Conservation (phyloP, 1,139 yeast genomes). For the Yamadazyma friedrichii region DNA sequence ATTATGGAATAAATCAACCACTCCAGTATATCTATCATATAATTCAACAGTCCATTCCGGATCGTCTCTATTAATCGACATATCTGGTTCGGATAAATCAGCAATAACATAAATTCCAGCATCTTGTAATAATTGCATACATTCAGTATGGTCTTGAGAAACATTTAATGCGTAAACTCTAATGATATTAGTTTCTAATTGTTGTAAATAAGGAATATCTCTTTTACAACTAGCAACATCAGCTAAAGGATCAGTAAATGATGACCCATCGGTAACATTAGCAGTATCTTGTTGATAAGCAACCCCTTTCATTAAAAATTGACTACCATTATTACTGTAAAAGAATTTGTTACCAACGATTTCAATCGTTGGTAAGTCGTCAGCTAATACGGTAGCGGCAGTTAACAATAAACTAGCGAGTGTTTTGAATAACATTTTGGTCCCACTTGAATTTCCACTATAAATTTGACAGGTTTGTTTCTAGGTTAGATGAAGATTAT, state of each 20-base stretch:
- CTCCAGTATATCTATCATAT: conserved; percentile 70
- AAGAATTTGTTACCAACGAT: conserved; percentile 75
- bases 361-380: conserved; percentile 45
- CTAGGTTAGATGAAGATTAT: neutral
- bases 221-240: conserved; percentile 70
- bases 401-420: conserved; percentile 9
- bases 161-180: conserved; percentile 72
- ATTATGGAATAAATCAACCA: conserved; percentile 78
- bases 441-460: neutral
- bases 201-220: conserved; percentile 76
- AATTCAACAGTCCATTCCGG: conserved; percentile 73
- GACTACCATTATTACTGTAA: conserved; percentile 74
- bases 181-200: conserved; percentile 73
- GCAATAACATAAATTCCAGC: conserved; percentile 88
- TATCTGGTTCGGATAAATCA: conserved; percentile 84
- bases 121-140: conserved; percentile 81
- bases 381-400: conserved; percentile 12
- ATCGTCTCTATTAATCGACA: conserved; percentile 69
- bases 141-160: conserved; percentile 76
- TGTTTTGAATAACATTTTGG: conserved; percentile 13
- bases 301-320: conserved; percentile 76
- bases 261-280: conserved; percentile 40
- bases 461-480: neutral
- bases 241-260: conserved; percentile 72
- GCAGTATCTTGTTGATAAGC: conserved; percentile 75